Evolutionary conservation across 2,329 filamentous ascomycete species (phyloP), one percentile per base, ranked within the genome.

Genomic region (Colletotrichum tabaci): DNA sequence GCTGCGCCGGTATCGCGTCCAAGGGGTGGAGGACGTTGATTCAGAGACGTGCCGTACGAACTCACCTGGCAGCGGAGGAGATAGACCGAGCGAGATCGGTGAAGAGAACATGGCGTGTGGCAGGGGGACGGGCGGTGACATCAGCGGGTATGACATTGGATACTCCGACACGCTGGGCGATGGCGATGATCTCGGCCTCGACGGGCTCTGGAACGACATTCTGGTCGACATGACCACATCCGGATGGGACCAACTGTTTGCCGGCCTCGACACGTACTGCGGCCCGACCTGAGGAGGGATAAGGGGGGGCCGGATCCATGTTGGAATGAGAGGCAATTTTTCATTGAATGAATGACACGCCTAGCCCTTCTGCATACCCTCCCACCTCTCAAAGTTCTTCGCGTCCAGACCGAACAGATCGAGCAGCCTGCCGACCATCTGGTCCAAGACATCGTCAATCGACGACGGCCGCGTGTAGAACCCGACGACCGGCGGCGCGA

Each of bases 371-470:
- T 72, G 68, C 49, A 75, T 76, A 12, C 80, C 77, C 61, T 79
- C 76, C 82, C 82, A 83, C 42, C 82, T 74, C 72, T 82, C 76
- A 71, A 86, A 85, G 26, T 49, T 80, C 77, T 0, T 76, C 2
- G 81, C 80, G 57, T 86, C 80, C 23, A 87, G 69, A 23, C 80
- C 82, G 67, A 87, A 83, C 23, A 83, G 61, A 74, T 87, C 85
- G 47, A 87, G 69, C 77, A 87, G 80, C 16, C 86, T 78, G 1
- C 84, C 84, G 0, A 86, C 84, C 65, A 78, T 86, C 71, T 87
- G 85, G 50, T 84, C 78, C 2, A 83, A 76, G 15, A 86, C 50
- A 18, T 86, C 84, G 5, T 85, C 81, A 2, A 86, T 72, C 2
- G 74, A 76, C 0, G 73, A 73, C 10, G 85, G 81, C 52, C 76